Evolutionary conservation across 108 stramenopile species (phyloP).

Genomic region (Skeletonema menzelii): DNA sequence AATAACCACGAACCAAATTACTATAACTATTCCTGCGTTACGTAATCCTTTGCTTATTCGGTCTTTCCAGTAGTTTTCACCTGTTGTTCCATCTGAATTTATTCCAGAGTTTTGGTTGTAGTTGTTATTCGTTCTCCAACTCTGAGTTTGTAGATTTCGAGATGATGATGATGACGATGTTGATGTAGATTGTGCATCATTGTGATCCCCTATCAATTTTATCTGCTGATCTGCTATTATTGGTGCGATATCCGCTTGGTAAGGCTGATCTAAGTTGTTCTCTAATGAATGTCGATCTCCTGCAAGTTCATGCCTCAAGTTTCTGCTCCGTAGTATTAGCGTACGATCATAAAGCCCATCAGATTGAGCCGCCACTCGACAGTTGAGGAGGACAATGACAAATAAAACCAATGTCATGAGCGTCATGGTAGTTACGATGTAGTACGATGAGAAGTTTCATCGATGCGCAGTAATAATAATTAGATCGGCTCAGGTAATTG

Average conservation of each 20-base stretch:
- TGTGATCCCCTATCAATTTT: background rate
- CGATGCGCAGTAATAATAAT: too few species aligned
- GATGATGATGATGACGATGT: background rate
- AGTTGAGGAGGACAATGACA: background rate
- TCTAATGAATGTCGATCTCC: too few species aligned
- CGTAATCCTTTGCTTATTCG: background rate
- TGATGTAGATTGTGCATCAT: background rate
- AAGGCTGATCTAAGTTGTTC: too few species aligned
- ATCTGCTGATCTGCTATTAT: background rate
- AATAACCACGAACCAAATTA: background rate
- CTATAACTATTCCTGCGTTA: background rate
- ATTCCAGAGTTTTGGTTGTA: background rate
- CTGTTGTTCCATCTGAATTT: background rate
- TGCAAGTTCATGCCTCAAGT: too few species aligned
- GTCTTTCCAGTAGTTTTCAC: background rate
- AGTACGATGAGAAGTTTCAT: too few species aligned
- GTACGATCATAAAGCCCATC: background rate
- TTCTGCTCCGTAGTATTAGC: too few species aligned
- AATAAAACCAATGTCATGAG: background rate
- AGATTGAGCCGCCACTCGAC: background rate
- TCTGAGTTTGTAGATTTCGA: background rate
- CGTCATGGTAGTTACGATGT: too few species aligned
- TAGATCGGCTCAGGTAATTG: too few species aligned
- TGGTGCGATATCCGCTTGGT: too few species aligned
- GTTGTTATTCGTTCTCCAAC: background rate